Evolutionary conservation across 306 rosid genomes (phyloP).

Genomic region (Macrotyloma uniflorum): DNA sequence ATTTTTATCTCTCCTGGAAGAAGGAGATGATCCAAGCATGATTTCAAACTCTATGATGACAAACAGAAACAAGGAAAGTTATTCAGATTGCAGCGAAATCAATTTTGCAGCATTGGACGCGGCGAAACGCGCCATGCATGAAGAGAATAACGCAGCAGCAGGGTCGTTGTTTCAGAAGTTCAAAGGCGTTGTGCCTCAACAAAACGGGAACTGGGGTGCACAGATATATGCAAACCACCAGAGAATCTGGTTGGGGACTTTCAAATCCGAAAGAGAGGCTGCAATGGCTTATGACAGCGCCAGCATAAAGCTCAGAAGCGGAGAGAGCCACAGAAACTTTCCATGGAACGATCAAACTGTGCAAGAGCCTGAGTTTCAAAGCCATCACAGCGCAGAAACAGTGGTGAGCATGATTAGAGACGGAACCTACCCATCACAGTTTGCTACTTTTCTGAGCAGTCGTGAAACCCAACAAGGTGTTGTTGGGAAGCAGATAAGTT

Average conservation of each 20-base stretch:
- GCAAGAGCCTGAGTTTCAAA: slow-evolving; percentile 69
- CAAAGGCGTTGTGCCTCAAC: slow-evolving; percentile 85
- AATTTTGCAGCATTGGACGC: neutral
- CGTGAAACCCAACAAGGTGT: slow-evolving; percentile 5
- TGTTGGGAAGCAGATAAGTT: neutral
- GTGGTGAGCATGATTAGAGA: slow-evolving; percentile 79
- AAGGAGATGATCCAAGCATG: neutral
- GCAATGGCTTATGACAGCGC: slow-evolving; percentile 93
- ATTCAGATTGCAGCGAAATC: neutral
- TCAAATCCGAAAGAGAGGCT: slow-evolving; percentile 69
- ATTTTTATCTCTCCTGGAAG: neutral
- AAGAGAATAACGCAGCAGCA: neutral
- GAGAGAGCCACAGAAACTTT: slow-evolving; percentile 70
- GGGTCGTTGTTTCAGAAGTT: slow-evolving; percentile 41
- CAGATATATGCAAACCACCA: slow-evolving; percentile 87
- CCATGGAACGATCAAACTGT: slow-evolving; percentile 65
- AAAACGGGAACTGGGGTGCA: slow-evolving; percentile 92
- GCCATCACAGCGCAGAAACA: slow-evolving; percentile 50
- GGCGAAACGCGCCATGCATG: slow-evolving; percentile 34
- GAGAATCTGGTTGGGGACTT: slow-evolving; percentile 92
- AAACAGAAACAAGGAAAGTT: neutral
- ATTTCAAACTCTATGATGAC: neutral
- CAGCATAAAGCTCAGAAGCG: slow-evolving; percentile 66
- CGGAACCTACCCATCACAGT: slow-evolving; percentile 68
- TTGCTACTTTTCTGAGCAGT: slow-evolving; percentile 49